Base-by-base conservation (phyloP, 495 filamentous ascomycete species). In the Chaetomium fimeti region DNA sequence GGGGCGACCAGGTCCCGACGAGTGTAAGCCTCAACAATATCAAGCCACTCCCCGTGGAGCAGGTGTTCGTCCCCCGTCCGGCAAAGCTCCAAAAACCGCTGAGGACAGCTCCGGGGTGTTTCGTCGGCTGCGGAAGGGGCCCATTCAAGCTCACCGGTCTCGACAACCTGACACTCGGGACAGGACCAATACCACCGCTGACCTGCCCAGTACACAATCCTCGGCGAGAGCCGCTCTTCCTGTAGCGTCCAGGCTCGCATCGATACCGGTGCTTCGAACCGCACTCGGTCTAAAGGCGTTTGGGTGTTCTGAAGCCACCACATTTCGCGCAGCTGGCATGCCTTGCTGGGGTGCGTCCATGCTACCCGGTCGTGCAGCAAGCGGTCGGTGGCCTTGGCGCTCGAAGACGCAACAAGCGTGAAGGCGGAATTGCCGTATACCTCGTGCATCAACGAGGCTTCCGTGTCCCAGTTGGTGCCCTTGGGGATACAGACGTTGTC, bases 181-280 rank as follows among this genome's bases (percentile, higher is more conserved):
- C 72, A 75, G n/a, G 71, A 75, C 72, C 72, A 75, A 32, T 73
- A 70, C 69, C 71, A 73, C 11, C 69, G 60, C 59, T 75, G 72
- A 11, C 62, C 63, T 15, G 69, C 55, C 72, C 72, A 75, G 58
- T 75, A 75, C 25, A 75, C 32, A n/a, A 73, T 63, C 25, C 72
- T 61, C 6, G 72, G 72, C 4, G 72, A 75, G 1, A 75, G 69
- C 6, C 72, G 71, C 49, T 75, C 72, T 40, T 75, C 72, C 53
- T 75, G 72, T 3, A 75, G 64, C 6, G 72, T 75, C 72, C 72
- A 75, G 12, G 60, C 67, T n/a, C 72, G 69, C 15, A 66, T 58
- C 1, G 72, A 62, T 5, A 72, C 72, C 3, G 72, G 69, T 0
- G 71, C 68, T 8, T 71, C 65, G 0, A 72, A 55, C 0, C 72